These are phyloP conservation scores for Annulohypoxylon moriforme DNA, from an alignment of 495 filamentous ascomycete species.

Conservation along the genomic window DNA sequence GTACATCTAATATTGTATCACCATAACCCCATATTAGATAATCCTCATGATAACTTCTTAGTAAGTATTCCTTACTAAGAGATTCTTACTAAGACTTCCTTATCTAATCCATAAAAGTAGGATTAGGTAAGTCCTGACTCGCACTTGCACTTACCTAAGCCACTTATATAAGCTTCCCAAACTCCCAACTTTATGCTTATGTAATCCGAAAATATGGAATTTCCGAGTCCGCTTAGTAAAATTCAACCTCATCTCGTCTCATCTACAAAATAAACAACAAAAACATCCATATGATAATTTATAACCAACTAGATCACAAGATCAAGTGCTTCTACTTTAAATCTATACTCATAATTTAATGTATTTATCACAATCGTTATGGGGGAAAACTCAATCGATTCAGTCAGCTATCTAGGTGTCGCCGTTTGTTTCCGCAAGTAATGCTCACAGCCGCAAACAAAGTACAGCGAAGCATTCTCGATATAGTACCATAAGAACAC, in stretches of 20 bases:
- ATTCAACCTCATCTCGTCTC: conserved; percentile 26
- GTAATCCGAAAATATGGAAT: conserved; percentile 7
- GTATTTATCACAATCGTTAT: background rate
- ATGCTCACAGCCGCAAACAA: too few relatives aligned
- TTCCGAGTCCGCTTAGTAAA: conserved; percentile 13
- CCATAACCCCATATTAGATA: background rate
- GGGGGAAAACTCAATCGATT: background rate
- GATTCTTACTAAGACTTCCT: too few relatives aligned
- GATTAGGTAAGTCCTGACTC: background rate
- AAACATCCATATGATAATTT: too few relatives aligned
- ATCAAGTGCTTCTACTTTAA: background rate
- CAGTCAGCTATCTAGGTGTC: background rate
- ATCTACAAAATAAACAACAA: background rate
- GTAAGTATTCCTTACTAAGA: too few relatives aligned
- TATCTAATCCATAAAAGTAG: too few relatives aligned
- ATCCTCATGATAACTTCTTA: background rate
- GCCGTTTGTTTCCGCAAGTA: background rate
- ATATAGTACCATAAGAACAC: background rate
- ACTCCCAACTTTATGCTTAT: background rate
- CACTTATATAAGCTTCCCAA: background rate
- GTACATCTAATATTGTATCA: background rate
- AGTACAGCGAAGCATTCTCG: background rate
- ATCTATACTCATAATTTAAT: background rate
- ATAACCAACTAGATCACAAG: background rate
- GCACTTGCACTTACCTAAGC: background rate